phyloP scores from a whole-genome alignment of 331 rosid species.

The Quercus tomentella region DNA sequence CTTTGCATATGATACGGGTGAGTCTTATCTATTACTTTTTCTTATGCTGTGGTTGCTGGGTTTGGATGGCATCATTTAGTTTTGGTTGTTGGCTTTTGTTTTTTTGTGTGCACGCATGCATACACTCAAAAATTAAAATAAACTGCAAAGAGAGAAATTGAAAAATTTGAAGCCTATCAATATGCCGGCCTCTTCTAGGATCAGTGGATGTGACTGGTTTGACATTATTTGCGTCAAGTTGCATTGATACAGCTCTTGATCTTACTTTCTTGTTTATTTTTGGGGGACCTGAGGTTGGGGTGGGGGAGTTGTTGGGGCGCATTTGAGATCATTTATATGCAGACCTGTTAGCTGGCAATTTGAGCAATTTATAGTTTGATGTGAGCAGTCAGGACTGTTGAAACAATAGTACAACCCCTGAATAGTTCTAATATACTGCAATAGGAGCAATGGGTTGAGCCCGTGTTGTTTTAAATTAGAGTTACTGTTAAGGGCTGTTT shows the following conservation, averaged over 20 bases:
- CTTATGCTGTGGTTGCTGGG: not conserved
- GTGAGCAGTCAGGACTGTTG: not conserved
- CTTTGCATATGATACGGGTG: constrained; percentile 83
- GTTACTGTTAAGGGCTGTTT: not conserved
- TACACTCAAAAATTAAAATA: not conserved
- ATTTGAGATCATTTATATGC: not conserved
- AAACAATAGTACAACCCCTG: not conserved
- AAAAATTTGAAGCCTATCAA: not conserved
- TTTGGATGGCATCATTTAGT: not conserved
- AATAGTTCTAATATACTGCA: not conserved
- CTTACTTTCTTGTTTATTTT: not conserved
- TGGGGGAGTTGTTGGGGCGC: not conserved
- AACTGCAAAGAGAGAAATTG: not conserved
- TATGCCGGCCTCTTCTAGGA: not conserved
- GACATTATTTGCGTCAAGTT: not conserved
- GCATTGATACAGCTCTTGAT: not conserved
- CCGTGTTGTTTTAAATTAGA: not conserved
- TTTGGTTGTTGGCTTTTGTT: constrained; percentile 7
- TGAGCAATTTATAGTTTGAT: not conserved
- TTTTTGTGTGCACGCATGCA: not conserved
- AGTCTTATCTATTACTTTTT: constrained; percentile 29
- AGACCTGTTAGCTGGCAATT: not conserved
- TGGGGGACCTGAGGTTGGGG: not conserved
- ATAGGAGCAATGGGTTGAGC: not conserved
- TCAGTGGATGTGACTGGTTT: not conserved